Evolutionary conservation across 768 basidiomycete genomes (phyloP).

Genomic region (Mycena floridula): DNA sequence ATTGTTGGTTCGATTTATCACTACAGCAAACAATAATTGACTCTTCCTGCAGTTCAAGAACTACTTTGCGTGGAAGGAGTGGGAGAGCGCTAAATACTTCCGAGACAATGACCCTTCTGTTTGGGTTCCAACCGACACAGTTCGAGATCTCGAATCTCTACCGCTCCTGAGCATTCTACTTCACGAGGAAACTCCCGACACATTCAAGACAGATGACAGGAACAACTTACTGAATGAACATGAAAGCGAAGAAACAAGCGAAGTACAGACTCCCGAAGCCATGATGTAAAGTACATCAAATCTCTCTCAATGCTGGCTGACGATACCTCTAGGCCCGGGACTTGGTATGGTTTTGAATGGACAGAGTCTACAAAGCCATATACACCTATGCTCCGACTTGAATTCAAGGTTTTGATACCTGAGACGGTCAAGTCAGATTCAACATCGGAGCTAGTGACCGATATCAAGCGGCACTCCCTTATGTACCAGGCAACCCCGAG

Average conservation of each 20-base stretch:
- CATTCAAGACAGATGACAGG: neutral
- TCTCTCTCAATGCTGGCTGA: no score
- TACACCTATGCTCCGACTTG: no score
- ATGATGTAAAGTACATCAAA: no score
- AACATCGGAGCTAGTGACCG: no score
- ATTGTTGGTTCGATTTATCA: slow-evolving; percentile 2
- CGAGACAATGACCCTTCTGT: neutral
- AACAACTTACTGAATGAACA: neutral
- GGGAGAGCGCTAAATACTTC: neutral
- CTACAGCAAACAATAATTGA: neutral
- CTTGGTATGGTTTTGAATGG: no score
- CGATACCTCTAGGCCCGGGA: no score
- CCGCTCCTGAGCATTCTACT: neutral
- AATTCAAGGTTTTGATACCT: no score
- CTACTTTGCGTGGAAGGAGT: slow-evolving; percentile 6
- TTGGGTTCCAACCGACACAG: neutral
- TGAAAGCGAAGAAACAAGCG: neutral
- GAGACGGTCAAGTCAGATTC: no score
- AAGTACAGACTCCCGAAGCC: no score
- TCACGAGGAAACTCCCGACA: neutral
- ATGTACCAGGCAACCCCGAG: no score
- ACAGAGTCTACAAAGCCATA: no score
- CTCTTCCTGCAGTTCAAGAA: neutral
- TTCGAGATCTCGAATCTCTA: neutral
- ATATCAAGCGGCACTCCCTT: no score